Conservation (phyloP, 1,139 yeast species). For the Candida tropicalis region DNA sequence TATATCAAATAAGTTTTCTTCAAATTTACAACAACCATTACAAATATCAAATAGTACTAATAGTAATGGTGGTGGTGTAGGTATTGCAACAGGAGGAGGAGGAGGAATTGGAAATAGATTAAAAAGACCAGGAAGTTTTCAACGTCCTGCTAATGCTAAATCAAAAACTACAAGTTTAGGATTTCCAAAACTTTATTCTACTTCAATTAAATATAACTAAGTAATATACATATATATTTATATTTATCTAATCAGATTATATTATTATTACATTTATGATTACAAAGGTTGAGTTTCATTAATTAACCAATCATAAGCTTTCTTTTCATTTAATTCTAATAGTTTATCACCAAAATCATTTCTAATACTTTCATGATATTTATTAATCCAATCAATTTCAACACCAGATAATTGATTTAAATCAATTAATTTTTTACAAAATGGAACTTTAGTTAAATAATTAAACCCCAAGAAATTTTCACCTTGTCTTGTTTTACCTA, state of each 20-base stretch:
- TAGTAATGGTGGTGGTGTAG: background rate
- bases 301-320: conserved; percentile 43
- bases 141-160: conserved; percentile 28
- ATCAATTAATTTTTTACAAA: conserved; percentile 51
- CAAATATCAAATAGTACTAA: conserved; percentile 16
- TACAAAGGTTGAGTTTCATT: conserved; percentile 39
- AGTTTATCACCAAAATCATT: conserved; percentile 37
- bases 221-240: conserved; percentile 14
- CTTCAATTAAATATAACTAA: conserved; percentile 22
- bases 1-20: conserved; percentile 32
- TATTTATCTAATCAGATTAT: too few species aligned
- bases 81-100: too few species aligned
- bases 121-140: conserved; percentile 54
- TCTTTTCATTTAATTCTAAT: conserved; percentile 38
- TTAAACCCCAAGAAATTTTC: conserved; percentile 44
- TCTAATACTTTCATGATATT: conserved; percentile 43
- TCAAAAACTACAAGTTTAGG: conserved; percentile 29
- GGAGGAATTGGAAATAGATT: conserved; percentile 31
- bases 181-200: conserved; percentile 28
- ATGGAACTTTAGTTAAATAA: conserved; percentile 58
- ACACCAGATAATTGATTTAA: conserved; percentile 30
- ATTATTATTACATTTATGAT: too few species aligned
- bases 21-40: conserved; percentile 13
- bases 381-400: conserved; percentile 57
- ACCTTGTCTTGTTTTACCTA: conserved; percentile 41